Percentiles rank a stretch among this genome's conserved stretches.
Conservation (phyloP, 2,329 filamentous ascomycete genomes). For the Fusarium pilosicola region DNA sequence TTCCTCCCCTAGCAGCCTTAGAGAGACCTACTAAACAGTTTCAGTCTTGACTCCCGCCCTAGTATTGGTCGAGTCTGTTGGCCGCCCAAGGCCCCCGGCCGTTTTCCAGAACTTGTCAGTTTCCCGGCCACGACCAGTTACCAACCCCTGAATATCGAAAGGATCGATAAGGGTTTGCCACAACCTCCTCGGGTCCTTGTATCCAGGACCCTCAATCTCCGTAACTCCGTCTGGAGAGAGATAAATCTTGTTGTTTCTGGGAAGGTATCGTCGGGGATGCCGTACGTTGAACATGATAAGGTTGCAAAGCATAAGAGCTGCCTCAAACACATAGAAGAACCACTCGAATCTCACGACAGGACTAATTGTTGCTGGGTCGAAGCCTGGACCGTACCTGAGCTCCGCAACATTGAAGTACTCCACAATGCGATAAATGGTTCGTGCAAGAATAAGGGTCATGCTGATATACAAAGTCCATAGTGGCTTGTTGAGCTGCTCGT, state of each 20-base stretch:
- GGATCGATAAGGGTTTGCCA: conserved; percentile 55
- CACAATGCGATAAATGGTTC: conserved; percentile 68
- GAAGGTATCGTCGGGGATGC: conserved; percentile 63
- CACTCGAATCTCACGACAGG: conserved; percentile 65
- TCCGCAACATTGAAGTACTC: conserved; percentile 66
- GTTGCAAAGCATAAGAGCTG: conserved; percentile 62
- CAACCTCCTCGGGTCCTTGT: conserved; percentile 58
- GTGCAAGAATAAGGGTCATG: conserved; percentile 58
- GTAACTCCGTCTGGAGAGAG: conserved; percentile 60
- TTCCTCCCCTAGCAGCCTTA: not conserved
- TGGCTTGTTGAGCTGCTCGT: conserved; percentile 47
- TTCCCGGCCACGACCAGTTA: conserved; percentile 46
- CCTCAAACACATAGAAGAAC: conserved; percentile 70
- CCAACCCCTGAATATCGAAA: conserved; percentile 51
- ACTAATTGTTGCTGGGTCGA: conserved; percentile 51
- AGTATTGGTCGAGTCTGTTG: not conserved
- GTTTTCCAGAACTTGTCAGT: conserved; percentile 52
- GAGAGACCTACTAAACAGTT: not conserved
- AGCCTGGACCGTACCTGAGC: conserved; percentile 50
- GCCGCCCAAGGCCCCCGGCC: not conserved
- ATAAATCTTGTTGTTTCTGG: conserved; percentile 59
- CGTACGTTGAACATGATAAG: conserved; percentile 59
- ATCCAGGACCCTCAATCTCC: conserved; percentile 60
- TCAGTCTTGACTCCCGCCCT: conserved; percentile 6
- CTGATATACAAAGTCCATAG: conserved; percentile 63